Conservation (phyloP, 1,284 basidiomycete species). For the Puccinia coronata region DNA sequence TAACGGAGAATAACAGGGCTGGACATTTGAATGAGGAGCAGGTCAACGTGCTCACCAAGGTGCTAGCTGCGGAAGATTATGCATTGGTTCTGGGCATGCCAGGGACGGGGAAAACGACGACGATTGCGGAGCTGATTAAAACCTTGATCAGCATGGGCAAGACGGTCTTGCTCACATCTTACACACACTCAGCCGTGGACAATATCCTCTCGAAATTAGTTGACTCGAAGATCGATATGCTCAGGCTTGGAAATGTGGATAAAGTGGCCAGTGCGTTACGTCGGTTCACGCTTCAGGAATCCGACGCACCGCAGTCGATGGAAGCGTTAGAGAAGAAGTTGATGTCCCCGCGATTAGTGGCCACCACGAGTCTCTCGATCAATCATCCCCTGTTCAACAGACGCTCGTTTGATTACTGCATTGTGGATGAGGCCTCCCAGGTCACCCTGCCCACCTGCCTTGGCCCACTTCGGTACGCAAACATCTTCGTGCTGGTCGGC, state of each 20-base stretch:
- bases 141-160: slow-evolving; percentile 77
- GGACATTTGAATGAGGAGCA: slow-evolving; percentile 73
- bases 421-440: slow-evolving; percentile 97
- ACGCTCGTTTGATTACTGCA: slow-evolving; percentile 90
- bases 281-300: slow-evolving; percentile 32
- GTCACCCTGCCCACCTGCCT: slow-evolving; percentile 93
- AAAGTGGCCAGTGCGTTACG: slow-evolving; percentile 62
- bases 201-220: slow-evolving; percentile 77
- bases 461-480: slow-evolving; percentile 84
- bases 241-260: slow-evolving; percentile 85
- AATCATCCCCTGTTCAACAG: slow-evolving; percentile 85
- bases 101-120: slow-evolving; percentile 95
- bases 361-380: slow-evolving; percentile 88
- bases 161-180: slow-evolving; percentile 82
- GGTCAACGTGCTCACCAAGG: slow-evolving; percentile 70
- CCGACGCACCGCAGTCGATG: slow-evolving; percentile 63
- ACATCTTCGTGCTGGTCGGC: slow-evolving; percentile 89
- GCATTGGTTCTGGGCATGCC: slow-evolving; percentile 94
- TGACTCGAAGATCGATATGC: slow-evolving; percentile 68
- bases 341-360: slow-evolving; percentile 85
- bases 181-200: slow-evolving; percentile 97
- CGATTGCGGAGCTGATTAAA: slow-evolving; percentile 83
- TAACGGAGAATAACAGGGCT: slow-evolving; percentile 38
- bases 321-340: slow-evolving; percentile 77
- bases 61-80: slow-evolving; percentile 81